Conservation (phyloP, 345 rosid genomes). For the Tarenaya hassleriana region DNA sequence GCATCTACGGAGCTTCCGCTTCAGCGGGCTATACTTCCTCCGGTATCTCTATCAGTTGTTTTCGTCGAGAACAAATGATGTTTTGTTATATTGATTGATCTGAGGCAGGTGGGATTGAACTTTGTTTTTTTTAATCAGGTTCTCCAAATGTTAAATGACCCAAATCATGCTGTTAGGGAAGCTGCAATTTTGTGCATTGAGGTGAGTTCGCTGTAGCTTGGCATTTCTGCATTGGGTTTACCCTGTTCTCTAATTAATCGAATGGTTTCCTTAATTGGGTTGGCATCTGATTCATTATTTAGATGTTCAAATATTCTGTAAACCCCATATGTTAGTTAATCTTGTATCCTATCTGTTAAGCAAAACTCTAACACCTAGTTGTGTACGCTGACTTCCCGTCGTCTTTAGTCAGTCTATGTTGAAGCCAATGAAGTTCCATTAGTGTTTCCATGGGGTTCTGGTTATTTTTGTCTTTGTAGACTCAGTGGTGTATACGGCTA, state of each 20-base stretch:
- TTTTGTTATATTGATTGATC: slow-evolving; percentile 6
- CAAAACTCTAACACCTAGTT: background rate
- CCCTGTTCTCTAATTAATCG: no score
- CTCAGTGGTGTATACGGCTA: background rate
- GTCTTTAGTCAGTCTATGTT: slow-evolving; percentile 1
- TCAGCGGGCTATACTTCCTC: slow-evolving; percentile 92
- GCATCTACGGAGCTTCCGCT: slow-evolving; percentile 93
- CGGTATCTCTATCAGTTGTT: slow-evolving; percentile 40
- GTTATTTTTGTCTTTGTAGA: background rate
- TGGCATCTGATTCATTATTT: background rate
- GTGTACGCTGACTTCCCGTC: background rate
- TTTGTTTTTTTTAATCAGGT: slow-evolving; percentile 39
- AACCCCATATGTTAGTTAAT: background rate
- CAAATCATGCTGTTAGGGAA: slow-evolving; percentile 86
- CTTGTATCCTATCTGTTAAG: background rate
- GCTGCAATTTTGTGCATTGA: slow-evolving; percentile 89
- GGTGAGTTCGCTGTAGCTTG: slow-evolving; percentile 36
- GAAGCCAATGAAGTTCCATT: background rate
- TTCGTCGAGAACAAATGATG: background rate
- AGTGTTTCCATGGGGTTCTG: background rate
- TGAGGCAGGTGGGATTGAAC: background rate
- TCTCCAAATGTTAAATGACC: slow-evolving; percentile 87
- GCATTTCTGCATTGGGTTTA: no score
- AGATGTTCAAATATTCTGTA: background rate
- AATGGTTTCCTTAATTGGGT: background rate